Base-by-base conservation (phyloP, 2,329 filamentous ascomycete species). In the Penicillium digitatum region DNA sequence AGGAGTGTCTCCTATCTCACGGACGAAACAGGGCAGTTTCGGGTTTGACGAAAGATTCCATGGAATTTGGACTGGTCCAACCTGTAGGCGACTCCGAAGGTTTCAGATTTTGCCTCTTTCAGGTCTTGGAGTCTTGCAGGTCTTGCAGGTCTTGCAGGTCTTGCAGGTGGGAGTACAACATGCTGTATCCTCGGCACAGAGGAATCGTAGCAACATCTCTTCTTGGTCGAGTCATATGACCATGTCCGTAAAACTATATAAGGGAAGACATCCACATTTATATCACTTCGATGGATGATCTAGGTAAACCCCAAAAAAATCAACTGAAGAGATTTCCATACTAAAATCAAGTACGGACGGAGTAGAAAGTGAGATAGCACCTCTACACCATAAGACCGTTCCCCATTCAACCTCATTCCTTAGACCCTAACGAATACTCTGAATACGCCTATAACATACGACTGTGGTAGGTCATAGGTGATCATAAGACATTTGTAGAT, bases 1-100 rank as follows among this genome's bases (percentile, higher is more conserved):
- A 39, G 24, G 16, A 26, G 31, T 47, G 18, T 20, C 20, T 43
- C 24, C 27, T 29, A 22, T 37, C 20, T 46, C 31, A 29, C 22
- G 11, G 38, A 43, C 45, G 46, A 54, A 54, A 54, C 46, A 50
- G 3, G 32, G 38, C 26, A 20, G 52, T 50, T 54, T 54, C 46
- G 46, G 24, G 16, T 34, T 54, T 54, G 22, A 22, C 10, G 20
- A 32, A 26, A 48, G 44, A 37, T n/a, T 32, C 24, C 29, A 43
- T 42, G n/a, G n/a, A 27, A 10, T 44, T 54, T 32, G 26, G 39
- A 50, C 52, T 32, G 20, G 32, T 49, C 45, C 52, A 52, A 38
- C 46, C 47, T 40, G 34, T 18, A n/a, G 27, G 5, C 10, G 16
- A 31, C 26, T 34, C 39, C 3, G 29, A 3, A 12, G 6, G 46